Conservation (phyloP, 2,329 filamentous ascomycete species). For the Hortaea werneckii region DNA sequence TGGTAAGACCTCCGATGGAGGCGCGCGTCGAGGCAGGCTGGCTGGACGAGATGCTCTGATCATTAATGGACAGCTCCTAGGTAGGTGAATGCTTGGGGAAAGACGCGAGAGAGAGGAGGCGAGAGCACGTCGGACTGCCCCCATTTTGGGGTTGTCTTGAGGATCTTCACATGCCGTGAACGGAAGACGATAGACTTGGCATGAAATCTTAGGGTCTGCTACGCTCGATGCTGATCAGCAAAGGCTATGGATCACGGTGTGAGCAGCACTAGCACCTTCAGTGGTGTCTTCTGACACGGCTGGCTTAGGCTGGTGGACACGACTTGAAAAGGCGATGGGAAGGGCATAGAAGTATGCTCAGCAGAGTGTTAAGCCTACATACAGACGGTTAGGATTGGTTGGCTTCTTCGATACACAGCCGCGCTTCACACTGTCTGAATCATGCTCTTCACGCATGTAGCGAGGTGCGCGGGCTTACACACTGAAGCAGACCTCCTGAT, state of each 20-base stretch:
- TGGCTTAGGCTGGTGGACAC: conserved; percentile 1
- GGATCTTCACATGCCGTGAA: conserved; percentile 30
- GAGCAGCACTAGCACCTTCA: conserved; percentile 21
- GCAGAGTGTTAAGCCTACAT: conserved; percentile 30
- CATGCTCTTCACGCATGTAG: conserved; percentile 37
- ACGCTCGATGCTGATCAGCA: conserved; percentile 26
- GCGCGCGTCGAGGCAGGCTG: conserved; percentile 62
- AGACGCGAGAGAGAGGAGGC: conserved; percentile 39
- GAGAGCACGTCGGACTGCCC: conserved; percentile 42
- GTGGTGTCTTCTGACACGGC: conserved; percentile 18
- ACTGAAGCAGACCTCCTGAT: conserved; percentile 30
- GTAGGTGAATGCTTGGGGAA: conserved; percentile 26
- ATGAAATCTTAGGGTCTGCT: conserved; percentile 16
- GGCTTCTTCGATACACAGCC: conserved; percentile 25
- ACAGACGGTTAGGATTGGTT: conserved; percentile 30
- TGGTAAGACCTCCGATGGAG: conserved; percentile 65
- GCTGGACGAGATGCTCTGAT: conserved; percentile 65
- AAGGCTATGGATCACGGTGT: conserved; percentile 3
- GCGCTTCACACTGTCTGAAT: conserved; percentile 47
- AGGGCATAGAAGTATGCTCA: conserved; percentile 25
- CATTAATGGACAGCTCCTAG: conserved; percentile 46
- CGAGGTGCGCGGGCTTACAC: conserved; percentile 42
- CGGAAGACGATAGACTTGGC: conserved; percentile 6
- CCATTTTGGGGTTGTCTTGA: conserved; percentile 39
- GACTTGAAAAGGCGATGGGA: conserved; percentile 16